A percentile compares a stretch with the other conserved stretches of the same genome.
These are phyloP conservation scores for Metschnikowia gruessii DNA, from an alignment of 805 yeast genomes.

Conservation along the genomic window DNA sequence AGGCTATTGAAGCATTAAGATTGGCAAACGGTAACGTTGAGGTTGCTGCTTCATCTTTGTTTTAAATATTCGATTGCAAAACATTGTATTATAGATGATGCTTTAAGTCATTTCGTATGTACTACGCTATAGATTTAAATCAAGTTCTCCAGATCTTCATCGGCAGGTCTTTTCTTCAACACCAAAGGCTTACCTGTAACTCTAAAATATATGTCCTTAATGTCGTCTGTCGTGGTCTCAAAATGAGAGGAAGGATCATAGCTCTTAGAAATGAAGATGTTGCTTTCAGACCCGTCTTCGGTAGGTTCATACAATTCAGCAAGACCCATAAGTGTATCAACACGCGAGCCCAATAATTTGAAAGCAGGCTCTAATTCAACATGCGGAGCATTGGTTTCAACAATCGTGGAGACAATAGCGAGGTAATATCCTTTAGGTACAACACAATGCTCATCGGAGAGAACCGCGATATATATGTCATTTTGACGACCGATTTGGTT, in stretches of 20 bases:
- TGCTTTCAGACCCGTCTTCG: slow-evolving; percentile 76
- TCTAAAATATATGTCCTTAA: slow-evolving; percentile 88
- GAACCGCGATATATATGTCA: slow-evolving; percentile 90
- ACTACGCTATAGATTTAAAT: not conserved
- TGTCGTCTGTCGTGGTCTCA: slow-evolving; percentile 95
- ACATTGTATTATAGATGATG: not conserved
- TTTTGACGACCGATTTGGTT: slow-evolving; percentile 89
- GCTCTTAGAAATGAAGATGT: slow-evolving; percentile 79
- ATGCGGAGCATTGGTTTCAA: slow-evolving; percentile 92
- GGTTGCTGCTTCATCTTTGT: slow-evolving; percentile 77
- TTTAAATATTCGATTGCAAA: slow-evolving; percentile 26
- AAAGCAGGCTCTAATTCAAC: slow-evolving; percentile 91
- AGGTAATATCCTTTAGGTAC: slow-evolving; percentile 84
- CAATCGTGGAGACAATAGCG: slow-evolving; percentile 91
- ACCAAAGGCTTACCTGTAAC: slow-evolving; percentile 91
- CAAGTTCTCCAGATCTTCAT: slow-evolving; percentile 28
- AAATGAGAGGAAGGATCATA: slow-evolving; percentile 95
- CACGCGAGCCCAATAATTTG: slow-evolving; percentile 74
- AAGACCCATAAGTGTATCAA: slow-evolving; percentile 90
- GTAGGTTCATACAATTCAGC: slow-evolving; percentile 86
- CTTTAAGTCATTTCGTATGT: not conserved
- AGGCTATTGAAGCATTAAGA: slow-evolving; percentile 63
- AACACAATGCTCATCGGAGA: slow-evolving; percentile 87
- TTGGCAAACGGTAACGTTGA: slow-evolving; percentile 77
- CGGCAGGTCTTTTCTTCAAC: slow-evolving; percentile 69